Conservation (phyloP, 2,329 filamentous ascomycete species). For the Biscogniauxia sp. region DNA sequence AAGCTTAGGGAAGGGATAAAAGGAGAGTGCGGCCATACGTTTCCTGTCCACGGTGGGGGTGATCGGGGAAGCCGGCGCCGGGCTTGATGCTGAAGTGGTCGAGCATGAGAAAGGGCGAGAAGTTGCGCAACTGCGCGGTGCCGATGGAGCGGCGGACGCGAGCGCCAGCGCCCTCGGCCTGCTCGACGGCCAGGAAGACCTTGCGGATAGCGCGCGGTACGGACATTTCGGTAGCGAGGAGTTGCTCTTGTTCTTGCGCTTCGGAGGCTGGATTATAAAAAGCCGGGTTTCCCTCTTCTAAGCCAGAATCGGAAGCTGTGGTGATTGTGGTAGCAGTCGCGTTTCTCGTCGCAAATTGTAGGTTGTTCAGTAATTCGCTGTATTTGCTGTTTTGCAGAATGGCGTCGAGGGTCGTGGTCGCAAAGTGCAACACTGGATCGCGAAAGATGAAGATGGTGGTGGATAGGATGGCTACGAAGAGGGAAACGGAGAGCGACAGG, state of each 20-base stretch:
- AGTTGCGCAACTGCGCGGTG: slow-evolving; percentile 76
- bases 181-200: slow-evolving; percentile 79
- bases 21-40: slow-evolving; percentile 32
- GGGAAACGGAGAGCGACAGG: slow-evolving; percentile 37
- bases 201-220: slow-evolving; percentile 74
- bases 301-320: no score
- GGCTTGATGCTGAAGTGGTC: slow-evolving; percentile 83
- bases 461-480: slow-evolving; percentile 39
- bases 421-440: slow-evolving; percentile 30
- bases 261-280: slow-evolving; percentile 27
- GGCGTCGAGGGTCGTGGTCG: slow-evolving; percentile 21
- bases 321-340: no score
- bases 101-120: slow-evolving; percentile 93
- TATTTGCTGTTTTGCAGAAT: slow-evolving; percentile 20
- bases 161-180: slow-evolving; percentile 85
- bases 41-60: slow-evolving; percentile 80
- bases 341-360: no score
- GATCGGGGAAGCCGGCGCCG: slow-evolving; percentile 87
- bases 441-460: slow-evolving; percentile 34
- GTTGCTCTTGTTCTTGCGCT: slow-evolving; percentile 9
- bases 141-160: slow-evolving; percentile 85
- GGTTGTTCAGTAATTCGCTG: slow-evolving; percentile 9
- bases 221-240: slow-evolving; percentile 55
- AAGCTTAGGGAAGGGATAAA: slow-evolving; percentile 4
- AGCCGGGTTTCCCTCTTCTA: slow-evolving; percentile 8